Percentiles rank a stretch among this genome's conserved stretches.
Evolutionary conservation across 2,329 filamentous ascomycete genomes (phyloP).

Genomic region (Claviceps humidiphila): DNA sequence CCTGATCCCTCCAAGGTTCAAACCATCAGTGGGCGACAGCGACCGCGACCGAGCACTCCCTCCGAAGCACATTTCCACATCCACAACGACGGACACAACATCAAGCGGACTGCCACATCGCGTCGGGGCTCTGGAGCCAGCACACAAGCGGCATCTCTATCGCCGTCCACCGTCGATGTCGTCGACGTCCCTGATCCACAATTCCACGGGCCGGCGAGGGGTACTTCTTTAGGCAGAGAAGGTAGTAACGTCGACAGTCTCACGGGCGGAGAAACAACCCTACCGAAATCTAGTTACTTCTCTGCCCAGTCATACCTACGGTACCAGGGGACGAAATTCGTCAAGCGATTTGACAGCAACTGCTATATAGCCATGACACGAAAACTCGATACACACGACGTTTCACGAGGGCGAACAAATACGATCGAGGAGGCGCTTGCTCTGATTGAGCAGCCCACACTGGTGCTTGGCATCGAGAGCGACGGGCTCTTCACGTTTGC

Average conservation of each 20-base stretch:
- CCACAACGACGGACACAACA: constrained; percentile 69
- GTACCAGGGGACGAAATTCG: constrained; percentile 94
- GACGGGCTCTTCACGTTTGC: constrained; percentile 96
- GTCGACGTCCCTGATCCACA: constrained; percentile 40
- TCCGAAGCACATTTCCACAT: constrained; percentile 66
- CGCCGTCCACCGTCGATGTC: constrained; percentile 5
- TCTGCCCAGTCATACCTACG: constrained; percentile 95
- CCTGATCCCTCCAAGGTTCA: constrained; percentile 75
- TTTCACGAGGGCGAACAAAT: constrained; percentile 62
- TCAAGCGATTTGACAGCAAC: constrained; percentile 93
- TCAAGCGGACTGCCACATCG: constrained; percentile 40
- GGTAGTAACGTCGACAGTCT: constrained; percentile 30
- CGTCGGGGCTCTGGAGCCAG: constrained; percentile 28
- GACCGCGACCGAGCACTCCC: constrained; percentile 44
- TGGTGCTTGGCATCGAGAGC: constrained; percentile 88
- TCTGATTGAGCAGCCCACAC: constrained; percentile 73
- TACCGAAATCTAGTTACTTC: constrained; percentile 71
- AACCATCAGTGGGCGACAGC: constrained; percentile 60
- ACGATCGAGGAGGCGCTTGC: constrained; percentile 62
- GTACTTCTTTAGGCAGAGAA: background rate
- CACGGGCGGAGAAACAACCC: constrained; percentile 34
- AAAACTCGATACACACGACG: constrained; percentile 93
- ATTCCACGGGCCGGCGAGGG: constrained; percentile 45
- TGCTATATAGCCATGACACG: constrained; percentile 98
- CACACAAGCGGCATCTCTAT: constrained; percentile 8